Conservation (phyloP, 2,329 filamentous ascomycete genomes). For the Neodidymelliopsis sp. region DNA sequence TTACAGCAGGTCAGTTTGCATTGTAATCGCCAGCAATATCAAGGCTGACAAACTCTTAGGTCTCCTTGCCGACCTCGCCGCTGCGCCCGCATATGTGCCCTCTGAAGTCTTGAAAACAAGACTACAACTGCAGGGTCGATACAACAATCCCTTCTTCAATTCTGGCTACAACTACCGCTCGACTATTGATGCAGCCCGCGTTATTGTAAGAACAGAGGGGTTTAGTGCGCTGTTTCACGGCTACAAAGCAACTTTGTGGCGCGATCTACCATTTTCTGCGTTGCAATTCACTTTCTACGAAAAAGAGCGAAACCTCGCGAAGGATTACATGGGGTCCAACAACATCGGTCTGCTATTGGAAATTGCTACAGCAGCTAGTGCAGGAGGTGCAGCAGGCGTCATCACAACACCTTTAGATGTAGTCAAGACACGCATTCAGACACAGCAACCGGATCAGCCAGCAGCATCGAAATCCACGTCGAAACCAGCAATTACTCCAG, state of each 20-base stretch:
- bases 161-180: constrained; percentile 96
- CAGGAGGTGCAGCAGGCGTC: constrained; percentile 90
- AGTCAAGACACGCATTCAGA: constrained; percentile 96
- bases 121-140: constrained; percentile 89
- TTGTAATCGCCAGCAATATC: constrained; percentile 43
- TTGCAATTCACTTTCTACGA: constrained; percentile 99
- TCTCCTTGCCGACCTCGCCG: constrained; percentile 91
- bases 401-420: constrained; percentile 97
- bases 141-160: constrained; percentile 92
- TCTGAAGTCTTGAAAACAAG: constrained; percentile 98
- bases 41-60: constrained; percentile 54
- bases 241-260: constrained; percentile 95
- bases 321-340: constrained; percentile 76
- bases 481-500: constrained; percentile 26
- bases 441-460: constrained; percentile 71
- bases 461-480: constrained; percentile 22
- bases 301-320: constrained; percentile 84
- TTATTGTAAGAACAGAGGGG: constrained; percentile 84
- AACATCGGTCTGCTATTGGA: constrained; percentile 88
- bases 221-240: constrained; percentile 88
- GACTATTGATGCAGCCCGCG: constrained; percentile 82
- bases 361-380: constrained; percentile 85
- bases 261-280: constrained; percentile 94
- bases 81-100: constrained; percentile 92
- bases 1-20: constrained; percentile 73